Percentiles rank a stretch among this genome's conserved stretches.
Evolutionary conservation across 257 asterid species (phyloP).

Genomic region (Eustoma russellianum): DNA sequence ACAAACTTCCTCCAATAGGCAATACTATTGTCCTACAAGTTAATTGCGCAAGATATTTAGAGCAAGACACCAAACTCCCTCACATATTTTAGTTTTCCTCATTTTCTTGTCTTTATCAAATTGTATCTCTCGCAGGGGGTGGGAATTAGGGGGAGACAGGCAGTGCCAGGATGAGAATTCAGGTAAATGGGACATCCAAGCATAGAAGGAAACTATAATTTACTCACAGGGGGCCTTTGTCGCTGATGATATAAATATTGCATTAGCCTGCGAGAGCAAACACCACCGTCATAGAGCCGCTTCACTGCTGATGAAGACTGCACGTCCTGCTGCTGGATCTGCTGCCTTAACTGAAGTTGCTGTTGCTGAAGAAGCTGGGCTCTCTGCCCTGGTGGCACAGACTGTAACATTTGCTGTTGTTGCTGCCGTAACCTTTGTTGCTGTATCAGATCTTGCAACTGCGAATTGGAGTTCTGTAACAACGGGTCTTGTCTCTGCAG

Average conservation of each 20-base stretch:
- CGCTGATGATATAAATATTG: slow-evolving; percentile 92
- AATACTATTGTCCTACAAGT: slow-evolving; percentile 63
- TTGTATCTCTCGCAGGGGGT: too few relatives aligned
- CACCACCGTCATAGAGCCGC: slow-evolving; percentile 84
- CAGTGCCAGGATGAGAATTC: too few relatives aligned
- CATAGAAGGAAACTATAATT: not conserved
- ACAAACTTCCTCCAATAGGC: slow-evolving; percentile 98
- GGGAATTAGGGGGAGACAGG: not conserved
- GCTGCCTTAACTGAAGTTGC: slow-evolving; percentile 67
- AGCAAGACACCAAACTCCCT: not conserved
- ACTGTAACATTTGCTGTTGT: slow-evolving; percentile 68
- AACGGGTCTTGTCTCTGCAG: slow-evolving; percentile 69
- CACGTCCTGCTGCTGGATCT: slow-evolving; percentile 57
- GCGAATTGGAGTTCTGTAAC: slow-evolving; percentile 71
- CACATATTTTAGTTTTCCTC: not conserved
- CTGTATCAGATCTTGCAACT: slow-evolving; percentile 72
- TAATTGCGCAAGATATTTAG: not conserved
- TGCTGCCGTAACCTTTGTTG: slow-evolving; percentile 85
- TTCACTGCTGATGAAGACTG: slow-evolving; percentile 61
- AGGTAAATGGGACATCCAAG: too few relatives aligned
- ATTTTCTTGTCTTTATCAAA: too few relatives aligned
- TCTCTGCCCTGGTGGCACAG: slow-evolving; percentile 75
- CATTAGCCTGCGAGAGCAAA: slow-evolving; percentile 92
- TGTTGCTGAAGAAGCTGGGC: slow-evolving; percentile 72
- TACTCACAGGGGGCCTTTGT: slow-evolving; percentile 87